Base-by-base conservation (phyloP, 495 filamentous ascomycete genomes). In the Penicillium maclennaniae region DNA sequence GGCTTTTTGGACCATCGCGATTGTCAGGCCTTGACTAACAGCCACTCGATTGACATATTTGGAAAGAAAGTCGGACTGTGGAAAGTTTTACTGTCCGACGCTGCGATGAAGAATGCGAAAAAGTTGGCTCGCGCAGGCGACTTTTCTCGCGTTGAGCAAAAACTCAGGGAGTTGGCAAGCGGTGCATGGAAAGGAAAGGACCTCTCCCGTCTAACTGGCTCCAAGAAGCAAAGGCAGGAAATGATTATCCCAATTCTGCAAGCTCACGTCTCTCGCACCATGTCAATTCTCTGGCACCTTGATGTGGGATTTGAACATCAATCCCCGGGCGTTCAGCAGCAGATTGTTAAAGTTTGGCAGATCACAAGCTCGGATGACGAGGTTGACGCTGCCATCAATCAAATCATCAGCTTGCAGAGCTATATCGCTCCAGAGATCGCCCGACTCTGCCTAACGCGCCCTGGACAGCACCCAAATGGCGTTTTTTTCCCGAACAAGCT, bases 11-110 rank as follows among this genome's bases (percentile, higher is more conserved):
- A 51, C 16, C 4, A 12, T n/a, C 17, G 15, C 27, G 20, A 4
- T 41, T 12, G 15, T 23, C 16, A 6, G 47, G 9, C 58, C 14
- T 26, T 14, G 15, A n/a, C 10, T 17, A 6, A 12, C 4, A 19
- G 36, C 12, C 15, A n/a, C 36, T 17, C 47, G 5, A 36, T 55
- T 8, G 63, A 64, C 1, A 40, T 68, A 19, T 64, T 71, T 26
- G 71, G 67, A 0, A 59, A 61, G 6, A 41, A 46, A n/a, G 6
- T 75, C 0, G 73, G 73, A 7, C 8, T 49, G 6, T 76, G 73
- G 73, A 75, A 74, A 51, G 51, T 76, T n/a, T 34, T 70, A 1
- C 42, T 76, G 6, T 72, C 74, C 5, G 45, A 50, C 5, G 38
- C 49, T 8, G 74, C 74, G 9, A 50, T 76, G 8, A 61, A 54